Evolutionary conservation across 1,139 yeast species (phyloP).

Genomic region (Schwanniomyces etchellsii): DNA sequence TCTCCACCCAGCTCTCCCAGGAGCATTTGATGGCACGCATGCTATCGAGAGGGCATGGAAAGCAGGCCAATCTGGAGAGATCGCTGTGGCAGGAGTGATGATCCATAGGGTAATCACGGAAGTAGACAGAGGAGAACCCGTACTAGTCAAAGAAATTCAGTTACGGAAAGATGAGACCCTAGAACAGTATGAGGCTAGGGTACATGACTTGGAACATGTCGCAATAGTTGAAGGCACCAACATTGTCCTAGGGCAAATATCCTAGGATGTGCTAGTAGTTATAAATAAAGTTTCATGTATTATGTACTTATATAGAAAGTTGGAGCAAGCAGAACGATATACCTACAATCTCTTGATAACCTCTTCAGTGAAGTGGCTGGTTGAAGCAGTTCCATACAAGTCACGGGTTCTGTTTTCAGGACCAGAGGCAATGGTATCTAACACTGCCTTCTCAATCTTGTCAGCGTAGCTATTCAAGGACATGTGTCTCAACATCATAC

Average conservation of each 20-base stretch:
- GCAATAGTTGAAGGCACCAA: conserved; percentile 92
- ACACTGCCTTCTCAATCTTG: conserved; percentile 81
- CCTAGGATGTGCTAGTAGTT: neutral
- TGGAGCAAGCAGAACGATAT: neutral
- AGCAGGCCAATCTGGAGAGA: conserved; percentile 80
- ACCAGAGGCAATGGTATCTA: conserved; percentile 91
- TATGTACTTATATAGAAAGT: conserved; percentile 1
- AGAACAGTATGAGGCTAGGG: conserved; percentile 75
- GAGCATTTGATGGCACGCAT: conserved; percentile 93
- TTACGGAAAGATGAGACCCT: conserved; percentile 66
- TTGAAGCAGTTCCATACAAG: conserved; percentile 88
- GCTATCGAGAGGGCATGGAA: conserved; percentile 96
- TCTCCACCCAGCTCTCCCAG: conserved; percentile 95
- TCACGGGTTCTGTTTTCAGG: conserved; percentile 92
- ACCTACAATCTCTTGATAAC: conserved; percentile 42
- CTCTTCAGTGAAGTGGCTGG: conserved; percentile 80
- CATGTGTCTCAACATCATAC: conserved; percentile 99
- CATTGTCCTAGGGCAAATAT: conserved; percentile 44
- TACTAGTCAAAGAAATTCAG: conserved; percentile 72
- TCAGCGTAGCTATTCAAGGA: conserved; percentile 75
- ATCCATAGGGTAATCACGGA: conserved; percentile 91
- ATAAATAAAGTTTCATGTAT: neutral
- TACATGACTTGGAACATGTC: conserved; percentile 78
- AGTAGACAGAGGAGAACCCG: conserved; percentile 90
- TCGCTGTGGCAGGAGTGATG: conserved; percentile 89